These are phyloP conservation scores for Protomyces inouyei DNA, from an alignment of 1,139 yeast genomes.

Conservation along the genomic window DNA sequence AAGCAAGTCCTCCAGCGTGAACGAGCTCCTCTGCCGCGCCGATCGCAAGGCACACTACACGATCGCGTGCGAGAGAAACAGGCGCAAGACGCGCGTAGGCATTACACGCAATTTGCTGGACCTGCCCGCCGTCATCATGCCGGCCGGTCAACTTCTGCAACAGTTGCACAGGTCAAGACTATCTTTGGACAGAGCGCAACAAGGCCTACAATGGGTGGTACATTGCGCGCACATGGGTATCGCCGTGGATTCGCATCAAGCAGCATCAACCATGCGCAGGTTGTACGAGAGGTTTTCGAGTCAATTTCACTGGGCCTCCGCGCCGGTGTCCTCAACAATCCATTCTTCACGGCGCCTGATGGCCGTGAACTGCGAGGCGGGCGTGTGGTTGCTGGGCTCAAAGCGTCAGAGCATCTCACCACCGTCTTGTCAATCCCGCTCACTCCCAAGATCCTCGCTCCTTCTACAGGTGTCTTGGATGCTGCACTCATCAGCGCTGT, in stretches of 20 bases:
- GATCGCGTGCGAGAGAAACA: not conserved
- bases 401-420: not conserved
- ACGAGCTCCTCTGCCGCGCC: constrained; percentile 8
- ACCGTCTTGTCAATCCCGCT: constrained; percentile 7
- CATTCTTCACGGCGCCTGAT: constrained; percentile 9
- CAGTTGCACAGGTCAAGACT: not conserved
- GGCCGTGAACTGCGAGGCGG: not conserved
- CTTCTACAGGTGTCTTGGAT: constrained; percentile 1
- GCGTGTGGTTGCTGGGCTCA: not conserved
- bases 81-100: not conserved
- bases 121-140: not conserved
- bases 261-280: constrained; percentile 20
- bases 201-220: constrained; percentile 6
- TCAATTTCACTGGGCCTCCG: constrained; percentile 17
- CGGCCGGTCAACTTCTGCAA: not conserved
- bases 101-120: not conserved
- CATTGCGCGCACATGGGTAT: constrained; percentile 16
- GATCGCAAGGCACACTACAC: not conserved
- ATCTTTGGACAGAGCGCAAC: constrained; percentile 7
- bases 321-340: constrained; percentile 19
- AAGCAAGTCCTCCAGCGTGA: constrained; percentile 5
- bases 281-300: constrained; percentile 17
- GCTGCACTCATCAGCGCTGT: constrained; percentile 1
- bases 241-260: constrained; percentile 5
- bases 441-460: not conserved